Conservation (phyloP, 2,329 filamentous ascomycete species). For the Penicillium sp. region DNA sequence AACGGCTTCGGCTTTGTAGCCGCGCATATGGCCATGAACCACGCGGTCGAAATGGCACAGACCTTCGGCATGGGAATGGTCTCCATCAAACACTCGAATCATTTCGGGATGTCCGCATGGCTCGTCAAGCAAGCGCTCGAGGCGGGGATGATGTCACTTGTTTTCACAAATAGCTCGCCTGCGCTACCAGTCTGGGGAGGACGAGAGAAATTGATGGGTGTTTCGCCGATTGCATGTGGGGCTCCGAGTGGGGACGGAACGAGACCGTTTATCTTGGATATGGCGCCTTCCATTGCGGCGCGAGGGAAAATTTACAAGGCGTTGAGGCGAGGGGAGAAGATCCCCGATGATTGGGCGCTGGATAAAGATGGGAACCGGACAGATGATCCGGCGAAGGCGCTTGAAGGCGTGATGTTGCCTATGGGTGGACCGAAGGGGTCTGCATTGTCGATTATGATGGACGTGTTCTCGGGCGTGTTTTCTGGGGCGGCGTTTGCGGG, state of each 20-base stretch:
- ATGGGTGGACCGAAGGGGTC: slow-evolving; percentile 85
- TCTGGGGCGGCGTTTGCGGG: slow-evolving; percentile 78
- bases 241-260: slow-evolving; percentile 62
- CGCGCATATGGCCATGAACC: slow-evolving; percentile 64
- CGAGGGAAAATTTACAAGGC: slow-evolving; percentile 50
- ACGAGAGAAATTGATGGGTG: slow-evolving; percentile 67
- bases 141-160: slow-evolving; percentile 66
- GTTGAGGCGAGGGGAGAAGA: slow-evolving; percentile 42
- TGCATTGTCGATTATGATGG: slow-evolving; percentile 79
- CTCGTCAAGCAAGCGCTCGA: slow-evolving; percentile 75
- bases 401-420: slow-evolving; percentile 78
- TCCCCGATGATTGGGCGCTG: slow-evolving; percentile 65
- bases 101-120: slow-evolving; percentile 83
- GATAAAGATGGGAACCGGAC: slow-evolving; percentile 69
- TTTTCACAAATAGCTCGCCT: slow-evolving; percentile 71
- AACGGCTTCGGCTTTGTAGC: slow-evolving; percentile 77
- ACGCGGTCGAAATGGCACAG: slow-evolving; percentile 65
- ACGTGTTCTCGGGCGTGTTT: slow-evolving; percentile 76
- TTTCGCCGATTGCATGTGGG: slow-evolving; percentile 71
- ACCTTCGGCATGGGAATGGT: slow-evolving; percentile 72
- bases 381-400: slow-evolving; percentile 67
- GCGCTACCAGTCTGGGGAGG: slow-evolving; percentile 72
- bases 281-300: slow-evolving; percentile 48
- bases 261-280: slow-evolving; percentile 57
- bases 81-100: slow-evolving; percentile 72